phyloP scores from a whole-genome alignment of 805 yeast genomes.

The Ogataea populi-albae region DNA sequence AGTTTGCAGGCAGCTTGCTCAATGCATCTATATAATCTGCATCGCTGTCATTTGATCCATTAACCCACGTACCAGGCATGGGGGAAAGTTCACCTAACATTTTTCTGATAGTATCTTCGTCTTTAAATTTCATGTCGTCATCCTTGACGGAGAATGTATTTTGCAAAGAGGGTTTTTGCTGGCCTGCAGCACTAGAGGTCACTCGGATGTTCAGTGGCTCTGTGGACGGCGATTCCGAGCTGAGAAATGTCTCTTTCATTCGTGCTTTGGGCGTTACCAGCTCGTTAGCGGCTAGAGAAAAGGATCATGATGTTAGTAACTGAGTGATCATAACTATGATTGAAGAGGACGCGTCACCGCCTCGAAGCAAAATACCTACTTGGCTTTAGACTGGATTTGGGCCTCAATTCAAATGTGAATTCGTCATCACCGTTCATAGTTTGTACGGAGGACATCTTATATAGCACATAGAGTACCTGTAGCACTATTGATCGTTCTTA shows the following conservation, averaged over 20 bases:
- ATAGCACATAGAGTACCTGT: no score
- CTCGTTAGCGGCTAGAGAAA: no score
- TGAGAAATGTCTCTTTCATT: constrained; percentile 7
- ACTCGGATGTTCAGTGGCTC: constrained; percentile 24
- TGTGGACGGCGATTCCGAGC: constrained; percentile 25
- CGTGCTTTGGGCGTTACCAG: constrained; percentile 13
- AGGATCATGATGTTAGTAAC: no score
- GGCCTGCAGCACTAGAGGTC: not conserved
- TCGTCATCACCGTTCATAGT: constrained; percentile 7
- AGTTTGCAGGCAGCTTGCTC: no score
- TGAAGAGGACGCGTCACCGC: constrained; percentile 7
- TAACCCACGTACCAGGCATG: constrained; percentile 31
- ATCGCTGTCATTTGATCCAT: no score
- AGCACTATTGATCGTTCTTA: no score
- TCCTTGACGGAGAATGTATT: no score
- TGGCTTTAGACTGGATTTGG: constrained; percentile 2
- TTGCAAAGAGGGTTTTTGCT: not conserved
- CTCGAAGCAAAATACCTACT: constrained; percentile 3
- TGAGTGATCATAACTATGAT: no score
- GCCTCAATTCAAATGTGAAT: constrained; percentile 15
- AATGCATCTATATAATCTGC: no score
- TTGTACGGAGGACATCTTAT: not conserved
- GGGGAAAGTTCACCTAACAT: constrained; percentile 24
- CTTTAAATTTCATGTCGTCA: no score
- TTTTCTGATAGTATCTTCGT: no score